Evolutionary conservation across 257 asterid species (phyloP), one percentile per base, ranked within the genome.

Genomic region (Rubia yunnanensis): DNA sequence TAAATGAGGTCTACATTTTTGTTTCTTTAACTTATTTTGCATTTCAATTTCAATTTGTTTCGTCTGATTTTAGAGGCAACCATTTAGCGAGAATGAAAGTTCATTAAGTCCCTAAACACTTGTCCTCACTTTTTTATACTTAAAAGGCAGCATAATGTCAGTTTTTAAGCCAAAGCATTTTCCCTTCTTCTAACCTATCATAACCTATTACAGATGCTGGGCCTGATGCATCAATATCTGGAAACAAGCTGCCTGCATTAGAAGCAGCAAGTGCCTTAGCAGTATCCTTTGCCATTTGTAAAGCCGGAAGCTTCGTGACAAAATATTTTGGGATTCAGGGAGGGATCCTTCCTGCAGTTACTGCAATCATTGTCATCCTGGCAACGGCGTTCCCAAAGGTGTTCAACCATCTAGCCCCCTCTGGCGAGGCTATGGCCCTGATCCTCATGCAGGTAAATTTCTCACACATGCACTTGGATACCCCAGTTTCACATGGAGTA

Each of bases 361-460:
- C 98, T 3, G 96, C 95, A 26, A 85, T 88, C 3, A 86, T 84
- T 57, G 95, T 91, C 65, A 24, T 84, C 76, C 75, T 91, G 56
- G 98, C 98, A 57, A 88, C 98, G 4, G 50, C 67, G 5, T 81
- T 91, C 65, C 96, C 98, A 4, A 77, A 70, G 52, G 89, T 82
- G 77, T 88, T 91, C 74, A 81, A 87, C 15, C 77, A 85, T 72
- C 92, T 91, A 32, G 94, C 98, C 10, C 95, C 98, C 35, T 82
- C 98, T 48, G 95, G 98, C 23, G 98, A 91, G 75, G 95, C 95
- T 67, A 85, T 91, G 94, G 96, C 96, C 5, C 24, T 91, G 75
- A 85, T 91, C 34, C 69, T 91, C 72, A 85, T 91, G 98, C 98
- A 91, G 96, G 98, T 88, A 53, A 52, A 38, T 65, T 55, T 39